Base-by-base conservation (phyloP, 176 grass and related monocot species). In the Eremochloa ophiuroides region DNA sequence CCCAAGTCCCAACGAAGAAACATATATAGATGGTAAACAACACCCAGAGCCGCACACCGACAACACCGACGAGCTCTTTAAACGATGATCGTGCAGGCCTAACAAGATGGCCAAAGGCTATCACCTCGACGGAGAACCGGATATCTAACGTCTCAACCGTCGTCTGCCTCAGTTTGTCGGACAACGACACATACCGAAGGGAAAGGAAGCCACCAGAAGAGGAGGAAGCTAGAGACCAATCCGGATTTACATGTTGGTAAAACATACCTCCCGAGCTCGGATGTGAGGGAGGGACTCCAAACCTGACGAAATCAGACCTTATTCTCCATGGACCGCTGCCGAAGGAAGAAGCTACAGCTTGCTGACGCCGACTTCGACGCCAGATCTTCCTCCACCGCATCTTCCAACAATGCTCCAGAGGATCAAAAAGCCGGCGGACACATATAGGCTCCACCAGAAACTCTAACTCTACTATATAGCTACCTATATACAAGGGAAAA, bases 321-420 rank as follows among this genome's bases (percentile, higher is more conserved):
- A n/a, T n/a, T n/a, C n/a, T n/a, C n/a, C n/a, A n/a, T 40, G 39
- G 39, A 40, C 39, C 39, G 39, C 10, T 8, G 8, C 1, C 9
- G 39, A 40, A 59, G 6, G 22, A 25, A 26, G n/a, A 6, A 59
- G 55, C n/a, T 58, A 25, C 2, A 58, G 55, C 8, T 25, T 59
- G n/a, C n/a, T n/a, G n/a, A n/a, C 1, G n/a, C 5, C n/a, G 3
- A 59, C n/a, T 0, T n/a, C 9, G 10, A 11, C n/a, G 9, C 2
- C 5, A 4, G 55, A 25, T 59, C 0, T 59, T 9, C 55, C 55
- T 3, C 55, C 2, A 4, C 55, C 10, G n/a, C 55, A 10, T 4
- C 55, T 7, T 26, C 22, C n/a, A 3, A 59, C 8, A 11, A 1
- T 9, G 9, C 8, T 26, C n/a, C 2, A 59, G 0, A 59, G 55